Evolutionary conservation across 2,329 filamentous ascomycete species (phyloP).

Genomic region (Mycosphaerella sp.): DNA sequence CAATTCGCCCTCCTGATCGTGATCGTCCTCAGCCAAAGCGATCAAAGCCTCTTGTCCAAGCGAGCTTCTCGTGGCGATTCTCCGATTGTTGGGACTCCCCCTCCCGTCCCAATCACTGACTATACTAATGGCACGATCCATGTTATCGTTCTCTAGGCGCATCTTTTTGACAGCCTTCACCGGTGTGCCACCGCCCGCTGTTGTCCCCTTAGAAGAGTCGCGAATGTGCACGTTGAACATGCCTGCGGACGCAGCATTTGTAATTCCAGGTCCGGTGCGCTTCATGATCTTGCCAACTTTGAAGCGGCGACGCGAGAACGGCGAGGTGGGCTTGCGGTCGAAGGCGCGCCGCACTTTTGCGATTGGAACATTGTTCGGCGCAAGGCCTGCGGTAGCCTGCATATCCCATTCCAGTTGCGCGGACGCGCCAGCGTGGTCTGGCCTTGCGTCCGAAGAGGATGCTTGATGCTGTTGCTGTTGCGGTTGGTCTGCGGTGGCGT

Average conservation of each 20-base stretch:
- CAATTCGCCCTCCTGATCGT: conserved; percentile 5
- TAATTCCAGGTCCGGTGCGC: conserved; percentile 21
- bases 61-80: conserved; percentile 29
- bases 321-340: conserved; percentile 44
- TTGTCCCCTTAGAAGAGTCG: neutral
- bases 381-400: conserved; percentile 38
- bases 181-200: conserved; percentile 27
- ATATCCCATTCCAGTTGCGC: conserved; percentile 35
- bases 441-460: neutral
- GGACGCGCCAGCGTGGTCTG: conserved; percentile 2
- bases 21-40: conserved; percentile 22
- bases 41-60: conserved; percentile 19
- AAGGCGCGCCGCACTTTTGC: conserved; percentile 43
- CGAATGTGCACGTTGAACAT: conserved; percentile 14
- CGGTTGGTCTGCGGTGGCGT: neutral
- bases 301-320: conserved; percentile 35
- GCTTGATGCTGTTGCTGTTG: neutral
- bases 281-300: conserved; percentile 43
- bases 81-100: conserved; percentile 26
- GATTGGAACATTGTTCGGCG: conserved; percentile 38
- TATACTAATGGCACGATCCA: conserved; percentile 14
- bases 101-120: conserved; percentile 28
- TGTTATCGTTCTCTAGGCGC: conserved; percentile 27
- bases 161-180: conserved; percentile 43
- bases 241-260: conserved; percentile 3